Conservation (phyloP, 73 alveolate species). For the Paraurostyla sp. region DNA sequence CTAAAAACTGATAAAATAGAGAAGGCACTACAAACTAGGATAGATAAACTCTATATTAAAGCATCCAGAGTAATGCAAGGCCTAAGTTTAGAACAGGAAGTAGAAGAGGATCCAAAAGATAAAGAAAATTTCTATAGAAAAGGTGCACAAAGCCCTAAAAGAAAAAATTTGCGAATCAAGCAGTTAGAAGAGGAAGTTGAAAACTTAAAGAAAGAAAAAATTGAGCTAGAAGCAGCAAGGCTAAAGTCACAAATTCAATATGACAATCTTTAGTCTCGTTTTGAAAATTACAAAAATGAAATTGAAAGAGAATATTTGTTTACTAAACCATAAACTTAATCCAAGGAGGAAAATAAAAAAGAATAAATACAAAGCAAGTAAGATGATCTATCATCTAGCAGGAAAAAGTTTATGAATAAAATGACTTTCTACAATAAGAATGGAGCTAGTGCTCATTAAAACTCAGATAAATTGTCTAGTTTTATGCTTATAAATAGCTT, state of each 20-base stretch:
- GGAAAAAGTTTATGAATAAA: neutral
- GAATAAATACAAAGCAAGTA: neutral
- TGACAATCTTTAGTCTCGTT: neutral
- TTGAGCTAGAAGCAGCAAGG: neutral
- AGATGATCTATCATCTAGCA: neutral
- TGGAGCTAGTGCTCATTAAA: neutral
- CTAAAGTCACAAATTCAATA: neutral
- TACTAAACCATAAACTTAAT: neutral
- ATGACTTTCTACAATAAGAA: neutral
- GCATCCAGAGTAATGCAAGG: neutral
- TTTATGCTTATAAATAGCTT: neutral
- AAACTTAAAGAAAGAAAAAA: neutral
- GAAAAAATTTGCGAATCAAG: neutral
- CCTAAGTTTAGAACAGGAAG: neutral
- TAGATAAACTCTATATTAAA: neutral
- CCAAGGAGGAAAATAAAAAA: neutral
- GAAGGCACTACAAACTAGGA: neutral
- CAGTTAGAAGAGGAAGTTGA: slow-evolving; percentile 10
- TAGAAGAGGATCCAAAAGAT: neutral
- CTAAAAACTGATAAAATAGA: neutral
- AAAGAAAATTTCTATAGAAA: neutral
- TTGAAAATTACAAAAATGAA: slow-evolving; percentile 33
- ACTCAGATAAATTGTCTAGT: slow-evolving; percentile 12
- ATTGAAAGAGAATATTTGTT: slow-evolving; percentile 44
- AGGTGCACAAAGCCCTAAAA: slow-evolving; percentile 16